Base-by-base conservation (phyloP, 2,329 filamentous ascomycete genomes). In the Hypoxylon sp. region DNA sequence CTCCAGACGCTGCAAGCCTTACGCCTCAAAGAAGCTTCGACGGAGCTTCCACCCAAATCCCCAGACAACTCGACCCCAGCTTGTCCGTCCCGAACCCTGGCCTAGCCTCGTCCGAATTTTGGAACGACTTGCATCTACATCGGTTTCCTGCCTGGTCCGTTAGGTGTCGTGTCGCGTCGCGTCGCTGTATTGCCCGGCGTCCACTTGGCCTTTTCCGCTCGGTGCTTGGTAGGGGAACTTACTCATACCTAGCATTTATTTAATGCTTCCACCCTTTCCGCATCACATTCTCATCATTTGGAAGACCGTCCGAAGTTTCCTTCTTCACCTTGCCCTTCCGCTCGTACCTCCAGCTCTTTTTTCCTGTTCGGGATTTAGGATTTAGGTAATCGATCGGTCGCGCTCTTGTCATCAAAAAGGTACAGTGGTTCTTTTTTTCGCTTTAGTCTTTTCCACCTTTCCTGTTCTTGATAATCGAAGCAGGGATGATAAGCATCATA, bases 41-140 rank as follows among this genome's bases (percentile, higher is more conserved):
- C 19, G 22, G 15, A 47, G 20, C 44, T 28, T 17, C 44, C 24
- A 10, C 7, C 24, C 24, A 4, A n/a, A n/a, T 28, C 15, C 15
- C 37, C 4, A 41, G n/a, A 41, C 37, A n/a, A 19, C 37, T 39
- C n/a, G 3, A 10, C n/a, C 34, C n/a, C 34, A 39, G 34, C 34
- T 15, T 17, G 13, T n/a, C 34, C 43, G 53, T 53, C 19, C 17
- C 13, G 17, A 13, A 28, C 17, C 44, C 22, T 48, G 22, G 24
- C 13, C 32, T 34, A 41, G 44, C 52, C 39, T 22, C 43, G 41
- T 46, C 53, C 30, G 41, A 39, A 59, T 13, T 51, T 46, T 34
- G 48, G 56, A 37, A 56, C 50, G 52, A 32, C 48, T 32, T 34
- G 50, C 53, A 44, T 53, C 49, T 37, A 37, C 49, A 30, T 46